Evolutionary conservation across 2,329 filamentous ascomycete genomes (phyloP).

Genomic region (Pezicula radicicola): DNA sequence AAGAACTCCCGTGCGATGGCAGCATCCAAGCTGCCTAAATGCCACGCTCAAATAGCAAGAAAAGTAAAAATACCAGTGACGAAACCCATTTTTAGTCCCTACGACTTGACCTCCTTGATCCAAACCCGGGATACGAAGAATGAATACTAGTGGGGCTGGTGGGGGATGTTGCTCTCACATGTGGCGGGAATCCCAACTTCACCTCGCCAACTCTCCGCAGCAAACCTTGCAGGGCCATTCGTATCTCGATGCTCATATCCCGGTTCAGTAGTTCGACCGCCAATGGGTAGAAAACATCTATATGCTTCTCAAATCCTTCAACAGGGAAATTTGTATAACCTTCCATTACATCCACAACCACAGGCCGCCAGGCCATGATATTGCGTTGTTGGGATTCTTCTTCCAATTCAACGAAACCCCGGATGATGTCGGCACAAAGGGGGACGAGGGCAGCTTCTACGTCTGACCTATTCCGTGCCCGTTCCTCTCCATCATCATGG

Average conservation of each 20-base stretch:
- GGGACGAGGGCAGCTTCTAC: slow-evolving; percentile 92
- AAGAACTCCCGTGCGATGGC: slow-evolving; percentile 6
- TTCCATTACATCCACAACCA: slow-evolving; percentile 94
- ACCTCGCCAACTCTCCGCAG: slow-evolving; percentile 82
- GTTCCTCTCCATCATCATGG: slow-evolving; percentile 80
- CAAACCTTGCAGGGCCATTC: slow-evolving; percentile 73
- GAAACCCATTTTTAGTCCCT: slow-evolving; percentile 4
- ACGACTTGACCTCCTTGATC: slow-evolving; percentile 14
- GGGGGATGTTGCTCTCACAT: slow-evolving; percentile 9
- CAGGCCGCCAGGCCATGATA: slow-evolving; percentile 93
- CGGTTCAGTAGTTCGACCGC: slow-evolving; percentile 78
- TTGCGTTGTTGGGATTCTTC: slow-evolving; percentile 97
- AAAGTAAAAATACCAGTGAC: neutral
- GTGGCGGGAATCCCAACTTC: slow-evolving; percentile 41
- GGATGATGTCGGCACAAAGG: slow-evolving; percentile 91
- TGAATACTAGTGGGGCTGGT: slow-evolving; percentile 17
- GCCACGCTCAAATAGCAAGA: slow-evolving; percentile 1
- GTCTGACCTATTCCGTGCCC: slow-evolving; percentile 73
- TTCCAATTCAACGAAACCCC: slow-evolving; percentile 79
- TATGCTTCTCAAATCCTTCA: slow-evolving; percentile 75
- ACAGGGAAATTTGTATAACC: slow-evolving; percentile 83
- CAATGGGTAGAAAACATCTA: slow-evolving; percentile 82
- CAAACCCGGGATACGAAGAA: slow-evolving; percentile 9
- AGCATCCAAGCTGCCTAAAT: slow-evolving; percentile 3
- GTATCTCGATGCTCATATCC: slow-evolving; percentile 77